A percentile compares a stretch with the other conserved stretches of the same genome.
Evolutionary conservation across 1,139 yeast species (phyloP).

Genomic region (Pneumocystis sp.): DNA sequence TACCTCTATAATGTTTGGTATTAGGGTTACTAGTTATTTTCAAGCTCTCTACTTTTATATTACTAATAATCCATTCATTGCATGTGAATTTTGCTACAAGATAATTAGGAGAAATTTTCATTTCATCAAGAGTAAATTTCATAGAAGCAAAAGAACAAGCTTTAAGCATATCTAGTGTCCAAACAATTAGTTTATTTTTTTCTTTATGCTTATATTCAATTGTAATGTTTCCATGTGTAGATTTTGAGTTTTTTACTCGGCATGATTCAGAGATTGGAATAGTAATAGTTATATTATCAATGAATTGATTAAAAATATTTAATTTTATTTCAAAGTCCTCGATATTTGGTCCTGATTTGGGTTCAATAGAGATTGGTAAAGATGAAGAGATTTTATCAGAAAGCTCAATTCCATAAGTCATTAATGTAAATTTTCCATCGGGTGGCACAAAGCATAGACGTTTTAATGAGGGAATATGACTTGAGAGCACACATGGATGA

Average conservation of each 20-base stretch:
- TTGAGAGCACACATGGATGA: constrained; percentile 38
- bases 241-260: not conserved
- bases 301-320: not conserved
- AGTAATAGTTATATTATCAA: constrained; percentile 1
- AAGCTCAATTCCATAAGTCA: constrained; percentile 20
- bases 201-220: not conserved
- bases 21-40: constrained; percentile 1
- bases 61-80: not conserved
- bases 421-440: constrained; percentile 57
- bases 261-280: constrained; percentile 3
- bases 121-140: not conserved
- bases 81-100: constrained; percentile 2
- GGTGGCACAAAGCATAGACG: constrained; percentile 67
- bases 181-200: constrained; percentile 2
- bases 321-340: constrained; percentile 4
- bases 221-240: not conserved
- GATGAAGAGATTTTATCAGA: not conserved
- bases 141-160: not conserved
- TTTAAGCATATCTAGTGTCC: not conserved
- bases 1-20: constrained; percentile 2
- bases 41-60: constrained; percentile 1
- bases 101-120: not conserved
- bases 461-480: constrained; percentile 22
- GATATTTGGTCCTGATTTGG: not conserved
- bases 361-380: constrained; percentile 3